Conservation (phyloP, 495 filamentous ascomycete species). For the Durotheca rogersii region DNA sequence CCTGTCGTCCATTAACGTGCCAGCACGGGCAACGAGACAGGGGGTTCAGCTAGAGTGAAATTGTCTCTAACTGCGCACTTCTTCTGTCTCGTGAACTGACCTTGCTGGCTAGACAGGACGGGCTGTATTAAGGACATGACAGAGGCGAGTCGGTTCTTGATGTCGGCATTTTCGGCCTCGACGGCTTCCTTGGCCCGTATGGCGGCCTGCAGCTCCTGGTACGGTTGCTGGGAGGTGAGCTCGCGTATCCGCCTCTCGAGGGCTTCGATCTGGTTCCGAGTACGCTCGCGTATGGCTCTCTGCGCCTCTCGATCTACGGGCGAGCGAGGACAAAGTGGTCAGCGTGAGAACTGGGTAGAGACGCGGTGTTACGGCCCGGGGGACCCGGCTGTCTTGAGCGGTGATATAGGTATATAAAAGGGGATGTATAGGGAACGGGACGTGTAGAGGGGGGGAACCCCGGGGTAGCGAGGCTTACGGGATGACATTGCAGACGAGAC, state of each 20-base stretch:
- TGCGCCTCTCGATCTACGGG: constrained; percentile 71
- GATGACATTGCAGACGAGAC: constrained; percentile 8
- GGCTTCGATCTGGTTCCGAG: constrained; percentile 69
- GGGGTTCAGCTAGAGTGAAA: background rate
- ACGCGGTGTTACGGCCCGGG: background rate
- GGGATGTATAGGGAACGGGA: background rate
- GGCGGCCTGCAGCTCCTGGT: constrained; percentile 72
- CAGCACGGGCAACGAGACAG: background rate
- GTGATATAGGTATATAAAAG: background rate
- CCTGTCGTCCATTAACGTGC: constrained; percentile 23
- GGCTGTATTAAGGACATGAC: constrained; percentile 68
- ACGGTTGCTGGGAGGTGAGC: constrained; percentile 68
- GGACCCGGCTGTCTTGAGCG: background rate
- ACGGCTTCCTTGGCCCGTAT: constrained; percentile 68
- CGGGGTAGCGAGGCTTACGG: constrained; percentile 9
- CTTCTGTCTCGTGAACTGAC: constrained; percentile 31
- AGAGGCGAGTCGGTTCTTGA: constrained; percentile 60
- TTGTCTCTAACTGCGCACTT: constrained; percentile 23
- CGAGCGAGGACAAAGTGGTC: background rate
- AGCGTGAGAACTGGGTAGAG: background rate
- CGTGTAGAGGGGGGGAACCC: background rate
- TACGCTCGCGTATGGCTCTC: constrained; percentile 76
- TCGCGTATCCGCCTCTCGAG: constrained; percentile 50
- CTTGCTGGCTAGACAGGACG: constrained; percentile 37
- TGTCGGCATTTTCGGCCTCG: constrained; percentile 68